Evolutionary conservation across 2,329 filamentous ascomycete genomes (phyloP), one percentile per base, ranked within the genome.

Genomic region (Hymenoscyphus repandus): DNA sequence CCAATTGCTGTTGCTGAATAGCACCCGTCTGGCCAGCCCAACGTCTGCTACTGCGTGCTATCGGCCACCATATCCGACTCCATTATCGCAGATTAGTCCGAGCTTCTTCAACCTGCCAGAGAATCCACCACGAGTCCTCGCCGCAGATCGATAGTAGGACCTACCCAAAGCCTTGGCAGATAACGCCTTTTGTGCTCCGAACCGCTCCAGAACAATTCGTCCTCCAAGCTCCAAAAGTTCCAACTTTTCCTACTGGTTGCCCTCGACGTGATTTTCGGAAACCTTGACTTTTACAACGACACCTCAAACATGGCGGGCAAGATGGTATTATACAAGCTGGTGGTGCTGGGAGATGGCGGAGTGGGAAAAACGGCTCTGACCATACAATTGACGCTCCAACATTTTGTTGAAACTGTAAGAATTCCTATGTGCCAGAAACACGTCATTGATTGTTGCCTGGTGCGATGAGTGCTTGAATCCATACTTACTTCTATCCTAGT

Each of bases 361-460:
- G 90, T 96, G 56, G 90, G 90, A 63, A 96, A 96, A 74, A 96
- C 90, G 46, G 90, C 90, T 65, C 76, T 96, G 68, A 96, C 90
- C 52, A 96, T 96, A 68, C 90, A 99, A 83, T 79, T 99, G 64
- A 97, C 93, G 70, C 75, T 97, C 66, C 95, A 97, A 72, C 93
- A 99, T 72, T 99, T 99, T 69, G 91, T 97, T 65, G 92, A 97
- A 75, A 96, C 90, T 56, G 81, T 85, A 73, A 72, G 80, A 44
- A 20, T 41, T 22, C 33, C 31, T 22, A 20, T 33, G 18, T 30
- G 20, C 33, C 22, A 13, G 11, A 11, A 20, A 27, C 15, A 33
- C 9, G n/a, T 2, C 22, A 36, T 27, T 27, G 22, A 27, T 27
- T 27, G 7, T 27, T 27, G 22, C 22, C 22, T 7, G 22, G 7